Evolutionary conservation across 2,329 filamentous ascomycete species (phyloP), one percentile per base, ranked within the genome.

Genomic region (Colletotrichum australisinense): DNA sequence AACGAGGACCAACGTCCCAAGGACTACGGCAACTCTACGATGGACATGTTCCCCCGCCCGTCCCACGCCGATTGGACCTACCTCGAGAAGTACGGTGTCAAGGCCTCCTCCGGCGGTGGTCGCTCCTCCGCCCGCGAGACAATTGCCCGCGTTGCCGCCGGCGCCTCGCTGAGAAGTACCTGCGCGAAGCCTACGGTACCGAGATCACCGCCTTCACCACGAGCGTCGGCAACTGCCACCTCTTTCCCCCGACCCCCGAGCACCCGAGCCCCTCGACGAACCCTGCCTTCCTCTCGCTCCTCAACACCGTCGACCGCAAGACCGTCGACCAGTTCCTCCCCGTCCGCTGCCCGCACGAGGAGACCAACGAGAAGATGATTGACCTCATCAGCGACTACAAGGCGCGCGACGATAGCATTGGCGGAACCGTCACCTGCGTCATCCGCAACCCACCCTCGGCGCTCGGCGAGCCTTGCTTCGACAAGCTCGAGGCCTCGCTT

Each of bases 51-150:
- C 88, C 97, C 97, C 5, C 90, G 97, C 64, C 97, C 96, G 46
- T 95, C 92, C 81, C 97, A 98, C 84, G 96, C 97, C 73, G 96
- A 98, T 85, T 98, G 93, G 91, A 98, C 97, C 74, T 98, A 98
- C 85, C 88, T 98, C 74, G 94, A 98, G 83, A 98, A 98, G 86
- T 99, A 99, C 83, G 96, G 96, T 70, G 92, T 97, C 78, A 97
- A 97, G 87, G 95, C 97, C 49, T 94, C 91, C 81, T 72, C 71
- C 74, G 96, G 97, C 72, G 96, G 97, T 78, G 96, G 97, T 67
- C 90, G 97, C 75, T 95, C 93, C 81, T 95, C 93, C 81, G 97
- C 97, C n/a, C 89, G 96, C 76, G 96, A 98, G 88, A 98, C 96
- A 12, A 98, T 98, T 80, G 95, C 93, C 75, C 91, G 96, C 77